Evolutionary conservation across 352 stramenopile genomes (phyloP).

Genomic region (Pythium myriotylum): DNA sequence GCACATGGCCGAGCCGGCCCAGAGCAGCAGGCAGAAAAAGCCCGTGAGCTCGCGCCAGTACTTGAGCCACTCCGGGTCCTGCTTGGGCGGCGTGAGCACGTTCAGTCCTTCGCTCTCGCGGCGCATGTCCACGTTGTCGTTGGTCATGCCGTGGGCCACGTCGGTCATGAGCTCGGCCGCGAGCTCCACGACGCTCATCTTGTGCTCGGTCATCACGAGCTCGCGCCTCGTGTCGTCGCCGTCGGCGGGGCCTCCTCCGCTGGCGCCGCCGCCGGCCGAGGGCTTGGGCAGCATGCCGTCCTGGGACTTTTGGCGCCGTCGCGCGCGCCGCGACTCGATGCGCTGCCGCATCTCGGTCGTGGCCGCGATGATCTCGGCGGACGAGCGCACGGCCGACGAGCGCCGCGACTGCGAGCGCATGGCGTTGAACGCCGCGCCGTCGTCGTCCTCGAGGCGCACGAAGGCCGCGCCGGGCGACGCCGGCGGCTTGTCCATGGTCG

Average conservation of each 20-base stretch:
- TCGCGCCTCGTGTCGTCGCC: conserved; percentile 43
- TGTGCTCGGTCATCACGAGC: conserved; percentile 59
- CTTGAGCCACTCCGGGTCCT: conserved; percentile 54
- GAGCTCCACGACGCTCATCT: conserved; percentile 49
- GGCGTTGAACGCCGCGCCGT: conserved; percentile 8
- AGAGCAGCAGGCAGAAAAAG: conserved; percentile 62
- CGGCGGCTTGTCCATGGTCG: conserved; percentile 28
- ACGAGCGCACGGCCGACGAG: conserved; percentile 46
- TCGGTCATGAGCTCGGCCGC: conserved; percentile 50
- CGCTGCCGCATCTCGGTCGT: conserved; percentile 60
- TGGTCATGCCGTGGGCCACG: conserved; percentile 44
- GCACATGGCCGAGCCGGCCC: conserved; percentile 51
- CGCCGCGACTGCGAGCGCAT: conserved; percentile 27
- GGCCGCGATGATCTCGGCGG: conserved; percentile 54
- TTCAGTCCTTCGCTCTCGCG: conserved; percentile 48
- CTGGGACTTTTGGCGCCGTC: conserved; percentile 34
- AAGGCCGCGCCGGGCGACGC: conserved; percentile 33
- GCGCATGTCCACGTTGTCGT: conserved; percentile 52
- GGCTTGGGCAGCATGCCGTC: conserved; percentile 3
- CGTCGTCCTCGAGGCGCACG: conserved; percentile 41
- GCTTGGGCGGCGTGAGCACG: conserved; percentile 58
- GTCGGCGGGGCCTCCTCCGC: conserved; percentile 2
- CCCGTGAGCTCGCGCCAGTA: conserved; percentile 59
- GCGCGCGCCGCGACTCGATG: conserved; percentile 49
- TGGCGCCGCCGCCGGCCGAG: background rate